Base-by-base conservation (phyloP, 2,329 filamentous ascomycete species). In the Fusarium chuoi region DNA sequence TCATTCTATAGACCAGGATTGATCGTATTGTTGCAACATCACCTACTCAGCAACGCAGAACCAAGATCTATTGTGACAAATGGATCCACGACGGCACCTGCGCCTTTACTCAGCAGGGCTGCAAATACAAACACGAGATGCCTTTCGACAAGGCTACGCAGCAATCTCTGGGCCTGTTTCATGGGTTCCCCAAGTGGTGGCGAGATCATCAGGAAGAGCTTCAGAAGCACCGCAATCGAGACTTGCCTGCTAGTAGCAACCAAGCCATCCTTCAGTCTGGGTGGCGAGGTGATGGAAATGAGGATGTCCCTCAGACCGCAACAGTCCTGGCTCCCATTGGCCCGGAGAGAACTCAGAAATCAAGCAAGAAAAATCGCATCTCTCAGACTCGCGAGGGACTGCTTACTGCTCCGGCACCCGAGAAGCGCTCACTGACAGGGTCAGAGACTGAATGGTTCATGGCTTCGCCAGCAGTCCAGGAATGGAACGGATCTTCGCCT, bases 51-150 rank as follows among this genome's bases (percentile, higher is more conserved):
- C 81, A 82, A 11, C 89, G 88, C 77, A 80, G 79, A 30, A 79
- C 81, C 65, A 97, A 97, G 80, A 85, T 92, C 30, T 97, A 93
- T 82, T 98, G 95, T 83, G 94, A 94, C 66, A 94, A 96, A 82
- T 98, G 95, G 95, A 92, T 98, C 62, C 91, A 94, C 76, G 92
- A 93, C 66, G 95, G 94, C 26, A 90, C 93, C 48, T 98, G 95
- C 80, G 93, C 93, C 70, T 98, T 94, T 81, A 91, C 89, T 7
- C 94, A 97, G 80, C 92, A 95, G 78, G 95, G 95, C 0, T 98
- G 95, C 84, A 90, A 92, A 74, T 98, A 91, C 85, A 96, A 95
- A 84, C 95, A 98, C 81, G 93, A 96, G 80, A 97, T 98, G 93
- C 95, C 95, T 0, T 82, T 84, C 33, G 90, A 95, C 73, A 86